Evolutionary conservation across 805 yeast species (phyloP).

Genomic region (Yarrowia sp.): DNA sequence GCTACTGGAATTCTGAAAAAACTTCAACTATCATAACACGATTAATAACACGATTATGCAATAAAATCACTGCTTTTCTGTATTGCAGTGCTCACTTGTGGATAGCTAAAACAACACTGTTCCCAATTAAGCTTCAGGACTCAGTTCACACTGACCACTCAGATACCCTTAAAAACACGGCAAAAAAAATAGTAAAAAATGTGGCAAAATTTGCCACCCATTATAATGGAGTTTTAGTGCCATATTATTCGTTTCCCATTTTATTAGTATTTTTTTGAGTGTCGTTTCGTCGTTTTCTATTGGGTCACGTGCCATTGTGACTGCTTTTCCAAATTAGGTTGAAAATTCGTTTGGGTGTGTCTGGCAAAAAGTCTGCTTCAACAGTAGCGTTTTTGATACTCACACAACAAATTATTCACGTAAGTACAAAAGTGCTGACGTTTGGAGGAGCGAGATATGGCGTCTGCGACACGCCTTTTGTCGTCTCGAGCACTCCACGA

Average conservation of each 20-base stretch:
- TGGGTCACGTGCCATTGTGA: conserved; percentile 6
- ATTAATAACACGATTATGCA: too few species aligned
- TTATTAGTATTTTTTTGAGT: not conserved
- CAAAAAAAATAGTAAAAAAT: too few species aligned
- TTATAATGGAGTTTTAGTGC: too few species aligned
- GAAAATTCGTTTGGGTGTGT: not conserved
- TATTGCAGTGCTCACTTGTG: too few species aligned
- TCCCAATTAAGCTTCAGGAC: too few species aligned
- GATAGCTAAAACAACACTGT: too few species aligned
- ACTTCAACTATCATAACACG: too few species aligned
- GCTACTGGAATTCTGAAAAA: too few species aligned
- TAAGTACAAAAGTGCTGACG: conserved; percentile 26
- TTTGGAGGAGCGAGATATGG: not conserved
- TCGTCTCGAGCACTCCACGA: not conserved
- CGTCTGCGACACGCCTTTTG: not conserved
- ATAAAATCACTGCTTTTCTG: too few species aligned
- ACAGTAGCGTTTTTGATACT: conserved; percentile 22
- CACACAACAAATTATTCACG: conserved; percentile 26
- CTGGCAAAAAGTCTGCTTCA: conserved; percentile 1
- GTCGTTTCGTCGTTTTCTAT: not conserved
- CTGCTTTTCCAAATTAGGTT: conserved; percentile 26
- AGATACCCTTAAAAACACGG: too few species aligned
- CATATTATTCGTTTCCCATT: not conserved
- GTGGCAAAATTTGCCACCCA: too few species aligned
- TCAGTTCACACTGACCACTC: too few species aligned